Base-by-base conservation (phyloP, 2,329 filamentous ascomycete genomes). In the Ophiocordyceps unilateralis region DNA sequence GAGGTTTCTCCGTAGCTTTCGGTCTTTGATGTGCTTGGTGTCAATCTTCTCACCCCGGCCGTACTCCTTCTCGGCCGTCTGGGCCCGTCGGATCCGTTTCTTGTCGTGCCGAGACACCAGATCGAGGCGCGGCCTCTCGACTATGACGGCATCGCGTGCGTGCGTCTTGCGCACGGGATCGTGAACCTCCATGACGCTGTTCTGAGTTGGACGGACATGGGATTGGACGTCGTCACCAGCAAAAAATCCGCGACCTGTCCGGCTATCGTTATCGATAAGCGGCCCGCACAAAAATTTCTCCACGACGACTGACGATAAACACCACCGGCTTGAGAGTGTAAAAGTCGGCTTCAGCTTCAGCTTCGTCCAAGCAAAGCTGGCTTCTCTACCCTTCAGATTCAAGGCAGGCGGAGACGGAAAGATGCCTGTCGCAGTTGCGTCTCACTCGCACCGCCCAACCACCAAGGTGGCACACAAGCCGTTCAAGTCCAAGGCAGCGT, bases 401-500 rank as follows among this genome's bases (percentile, higher is more conserved):
- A 94, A 93, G 70, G 83, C 81, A 61, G 81, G 82, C 58, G 69
- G 76, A 62, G 69, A 70, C 61, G 71, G 70, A 63, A 83, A 74
- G 54, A 91, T 91, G 84, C 79, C 83, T 57, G 74, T 77, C 63
- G 69, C 72, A 47, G 71, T 75, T 56, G 60, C 70, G 68, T 46
- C 47, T 51, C 86, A 96, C 63, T 88, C 89, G 58, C 91, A 98
- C 63, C 76, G 89, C 60, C 84, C 84, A 56, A 95, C 88, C 45
- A 94, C 88, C 43, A 98, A 96, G 70, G 69, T 77, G 55, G 66
- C 74, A 50, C 79, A 94, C 65, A 98, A 98, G 69, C 61, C 81
- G 22, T 98, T 88, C 72, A 98, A 98, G 66, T 86, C 85, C 45
- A 80, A 80, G 59, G 88, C 94, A 67, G 76, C 88, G 36, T 86